phyloP scores from a whole-genome alignment of 2,329 filamentous ascomycete species.

The Venturiaceae sp. region DNA sequence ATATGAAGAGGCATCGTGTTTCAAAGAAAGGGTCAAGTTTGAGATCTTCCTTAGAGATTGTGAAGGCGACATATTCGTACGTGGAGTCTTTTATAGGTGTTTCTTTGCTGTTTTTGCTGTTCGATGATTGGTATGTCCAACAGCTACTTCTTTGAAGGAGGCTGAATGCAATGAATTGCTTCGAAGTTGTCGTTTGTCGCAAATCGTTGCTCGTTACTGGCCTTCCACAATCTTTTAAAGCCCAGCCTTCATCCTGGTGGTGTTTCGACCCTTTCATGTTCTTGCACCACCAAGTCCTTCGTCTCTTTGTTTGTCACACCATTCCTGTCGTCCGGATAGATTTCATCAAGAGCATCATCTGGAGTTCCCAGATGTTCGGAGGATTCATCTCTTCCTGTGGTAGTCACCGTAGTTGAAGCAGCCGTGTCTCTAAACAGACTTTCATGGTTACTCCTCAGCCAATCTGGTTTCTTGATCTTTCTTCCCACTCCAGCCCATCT shows the following conservation, averaged over 20 bases:
- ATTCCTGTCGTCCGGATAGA: background rate
- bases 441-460: background rate
- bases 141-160: too few relatives aligned
- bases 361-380: background rate
- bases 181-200: too few relatives aligned
- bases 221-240: too few relatives aligned
- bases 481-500: background rate
- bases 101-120: too few relatives aligned
- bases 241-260: background rate
- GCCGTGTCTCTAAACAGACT: background rate
- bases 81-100: too few relatives aligned
- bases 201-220: too few relatives aligned
- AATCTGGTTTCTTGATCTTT: slow-evolving; percentile 5
- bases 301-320: background rate
- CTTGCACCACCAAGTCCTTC: background rate
- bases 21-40: too few relatives aligned
- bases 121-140: too few relatives aligned
- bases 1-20: too few relatives aligned
- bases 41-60: too few relatives aligned
- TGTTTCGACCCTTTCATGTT: background rate
- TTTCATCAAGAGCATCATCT: background rate
- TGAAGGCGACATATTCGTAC: too few relatives aligned
- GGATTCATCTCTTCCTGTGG: background rate
- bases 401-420: background rate
- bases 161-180: too few relatives aligned